phyloP scores from a whole-genome alignment of 2,329 filamentous ascomycete genomes.

The Sclerotinia glacialis region DNA sequence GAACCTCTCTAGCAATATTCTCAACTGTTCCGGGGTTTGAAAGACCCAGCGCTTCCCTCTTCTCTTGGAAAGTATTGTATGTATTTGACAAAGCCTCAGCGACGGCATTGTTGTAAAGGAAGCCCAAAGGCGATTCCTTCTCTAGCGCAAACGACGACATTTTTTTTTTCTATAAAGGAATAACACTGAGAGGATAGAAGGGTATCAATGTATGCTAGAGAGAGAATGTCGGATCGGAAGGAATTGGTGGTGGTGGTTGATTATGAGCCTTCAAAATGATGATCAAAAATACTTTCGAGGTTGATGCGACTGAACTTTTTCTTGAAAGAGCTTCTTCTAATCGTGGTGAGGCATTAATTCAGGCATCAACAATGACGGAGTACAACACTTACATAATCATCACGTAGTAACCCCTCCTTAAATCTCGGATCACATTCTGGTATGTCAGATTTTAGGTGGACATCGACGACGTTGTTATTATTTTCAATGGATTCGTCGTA shows the following conservation, averaged over 20 bases:
- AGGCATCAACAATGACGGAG: conserved; percentile 16
- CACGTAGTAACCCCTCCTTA: background rate
- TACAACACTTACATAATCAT: conserved; percentile 6
- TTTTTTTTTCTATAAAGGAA: conserved; percentile 21
- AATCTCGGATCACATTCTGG: conserved; percentile 8
- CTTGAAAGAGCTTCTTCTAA: conserved; percentile 24
- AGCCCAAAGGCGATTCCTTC: conserved; percentile 55
- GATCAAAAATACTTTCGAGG: conserved; percentile 19
- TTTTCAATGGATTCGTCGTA: background rate
- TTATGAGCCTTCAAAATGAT: conserved; percentile 14
- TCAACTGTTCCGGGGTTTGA: conserved; percentile 92
- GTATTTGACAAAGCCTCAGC: conserved; percentile 68
- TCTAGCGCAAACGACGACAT: conserved; percentile 38
- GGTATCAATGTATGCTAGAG: background rate
- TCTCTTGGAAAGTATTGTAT: conserved; percentile 77
- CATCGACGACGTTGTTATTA: no score
- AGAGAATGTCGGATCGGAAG: conserved; percentile 20
- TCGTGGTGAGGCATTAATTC: conserved; percentile 1
- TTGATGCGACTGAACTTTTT: conserved; percentile 25
- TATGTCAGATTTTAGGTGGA: background rate
- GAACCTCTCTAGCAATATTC: conserved; percentile 83
- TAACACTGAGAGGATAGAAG: conserved; percentile 5
- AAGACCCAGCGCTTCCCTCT: conserved; percentile 83
- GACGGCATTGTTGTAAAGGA: conserved; percentile 73
- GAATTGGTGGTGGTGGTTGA: conserved; percentile 15